These are phyloP conservation scores for Aotearoamyces nothofagi DNA, from an alignment of 2,329 filamentous ascomycete species.

Conservation along the genomic window DNA sequence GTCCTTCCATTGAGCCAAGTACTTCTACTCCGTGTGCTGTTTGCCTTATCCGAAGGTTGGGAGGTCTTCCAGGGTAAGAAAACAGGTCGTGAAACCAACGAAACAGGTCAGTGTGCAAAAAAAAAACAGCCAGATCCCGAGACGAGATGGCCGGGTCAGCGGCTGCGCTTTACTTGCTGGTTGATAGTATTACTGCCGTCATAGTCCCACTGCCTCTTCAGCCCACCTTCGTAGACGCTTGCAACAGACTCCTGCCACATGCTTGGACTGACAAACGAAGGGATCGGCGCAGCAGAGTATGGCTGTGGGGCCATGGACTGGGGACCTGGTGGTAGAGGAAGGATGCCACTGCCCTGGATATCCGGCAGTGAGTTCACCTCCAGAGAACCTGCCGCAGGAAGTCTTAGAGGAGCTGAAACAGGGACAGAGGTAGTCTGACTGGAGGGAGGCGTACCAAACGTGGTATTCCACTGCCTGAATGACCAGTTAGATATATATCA, in stretches of 20 bases:
- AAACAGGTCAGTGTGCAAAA: too few relatives aligned
- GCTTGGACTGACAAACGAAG: conserved; percentile 49
- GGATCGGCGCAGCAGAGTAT: conserved; percentile 36
- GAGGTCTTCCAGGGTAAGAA: too few relatives aligned
- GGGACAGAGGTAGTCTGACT: conserved; percentile 18
- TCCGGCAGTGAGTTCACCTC: conserved; percentile 30
- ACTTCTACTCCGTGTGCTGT: too few relatives aligned
- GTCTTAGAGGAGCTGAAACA: conserved; percentile 21
- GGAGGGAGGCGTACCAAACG: conserved; percentile 57
- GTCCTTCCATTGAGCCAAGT: too few relatives aligned
- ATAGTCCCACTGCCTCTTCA: conserved; percentile 45
- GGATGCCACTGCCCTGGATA: conserved; percentile 35
- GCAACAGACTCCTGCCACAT: conserved; percentile 64
- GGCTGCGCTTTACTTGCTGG: too few relatives aligned
- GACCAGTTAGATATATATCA: conserved; percentile 13
- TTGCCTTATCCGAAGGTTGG: too few relatives aligned
- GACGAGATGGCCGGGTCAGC: too few relatives aligned
- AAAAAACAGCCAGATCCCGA: too few relatives aligned
- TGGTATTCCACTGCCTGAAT: conserved; percentile 80
- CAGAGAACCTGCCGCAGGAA: conserved; percentile 20
- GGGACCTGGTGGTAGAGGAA: conserved; percentile 26
- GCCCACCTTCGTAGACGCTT: conserved; percentile 49
- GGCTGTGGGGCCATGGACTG: conserved; percentile 33
- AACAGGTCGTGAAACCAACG: too few relatives aligned
- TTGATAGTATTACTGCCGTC: conserved; percentile 10